Base-by-base conservation (phyloP, 257 asterid genomes). In the Forsythia suspensa region DNA sequence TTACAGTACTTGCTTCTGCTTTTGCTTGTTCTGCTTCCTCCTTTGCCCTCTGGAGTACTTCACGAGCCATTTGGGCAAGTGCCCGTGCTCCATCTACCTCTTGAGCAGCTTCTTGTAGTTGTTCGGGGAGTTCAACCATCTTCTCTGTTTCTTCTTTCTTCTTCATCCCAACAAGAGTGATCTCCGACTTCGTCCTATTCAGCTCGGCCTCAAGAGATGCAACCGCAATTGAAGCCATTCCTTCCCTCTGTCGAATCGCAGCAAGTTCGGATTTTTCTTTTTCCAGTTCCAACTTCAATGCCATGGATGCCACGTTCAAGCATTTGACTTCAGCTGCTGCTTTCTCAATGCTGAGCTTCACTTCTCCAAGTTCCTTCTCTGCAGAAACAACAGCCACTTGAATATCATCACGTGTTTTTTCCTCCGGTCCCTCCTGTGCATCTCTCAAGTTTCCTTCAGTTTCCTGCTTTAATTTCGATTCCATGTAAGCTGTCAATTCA, bases 201-300 rank as follows among this genome's bases (percentile, higher is more conserved):
- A 95, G 85, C 85, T 95, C 98, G 16, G 96, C 87, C 76, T 93
- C 98, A 69, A 95, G 98, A 77, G 98, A 93, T 5, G 93, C 84
- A 51, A 91, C 94, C 0, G 94, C 91, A 10, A 94, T 83, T 0
- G 93, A 88, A 0, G 97, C 98, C 97, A 90, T 93, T 69, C 92
- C 98, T 82, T 95, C 98, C 77, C 97, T 85, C 81, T 95, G 97
- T 82, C 80, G 89, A 67, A 92, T 61, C 34, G 81, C 75, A 7
- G 83, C 87, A 38, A 93, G 92, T 71, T 92, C 96, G 0, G 86
- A 61, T 52, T 89, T 92, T 73, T 88, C 96, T 11, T 85, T 91
- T 67, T 95, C 97, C 70, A 93, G 90, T 57, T 84, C 97, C 0
- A 85, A 57, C 80, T 88, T 85, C 87, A 95, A 84, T 4, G 97